These are phyloP conservation scores for Yamadazyma laniorum DNA, from an alignment of 805 yeast species.

Conservation along the genomic window DNA sequence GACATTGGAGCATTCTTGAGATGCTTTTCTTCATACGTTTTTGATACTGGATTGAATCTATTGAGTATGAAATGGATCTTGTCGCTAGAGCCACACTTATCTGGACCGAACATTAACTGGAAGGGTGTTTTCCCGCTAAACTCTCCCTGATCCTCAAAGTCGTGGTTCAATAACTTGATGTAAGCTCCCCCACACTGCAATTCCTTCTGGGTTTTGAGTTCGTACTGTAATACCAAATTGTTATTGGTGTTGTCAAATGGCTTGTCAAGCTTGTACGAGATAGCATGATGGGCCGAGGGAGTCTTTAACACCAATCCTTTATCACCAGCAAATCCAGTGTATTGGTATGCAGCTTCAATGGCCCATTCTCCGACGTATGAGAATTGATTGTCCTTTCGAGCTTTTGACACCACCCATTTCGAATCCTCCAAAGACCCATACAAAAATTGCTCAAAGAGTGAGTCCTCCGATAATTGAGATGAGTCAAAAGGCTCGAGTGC, in stretches of 20 bases:
- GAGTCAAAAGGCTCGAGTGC: constrained; percentile 25
- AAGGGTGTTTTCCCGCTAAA: constrained; percentile 70
- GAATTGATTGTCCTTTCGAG: constrained; percentile 50
- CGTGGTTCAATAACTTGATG: constrained; percentile 61
- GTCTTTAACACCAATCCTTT: constrained; percentile 73
- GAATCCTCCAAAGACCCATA: constrained; percentile 23
- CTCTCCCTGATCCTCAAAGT: constrained; percentile 29
- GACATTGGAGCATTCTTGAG: constrained; percentile 67
- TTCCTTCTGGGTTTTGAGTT: constrained; percentile 78
- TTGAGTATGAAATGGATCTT: constrained; percentile 75
- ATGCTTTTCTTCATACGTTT: constrained; percentile 66
- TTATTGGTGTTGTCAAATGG: constrained; percentile 59
- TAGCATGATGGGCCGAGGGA: constrained; percentile 80
- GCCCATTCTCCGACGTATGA: constrained; percentile 75
- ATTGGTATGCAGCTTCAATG: constrained; percentile 50
- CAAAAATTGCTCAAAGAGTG: constrained; percentile 67
- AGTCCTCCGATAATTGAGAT: constrained; percentile 32
- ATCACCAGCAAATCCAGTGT: constrained; percentile 64
- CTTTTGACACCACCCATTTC: constrained; percentile 53
- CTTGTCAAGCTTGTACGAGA: constrained; percentile 57
- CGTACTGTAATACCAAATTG: constrained; percentile 83
- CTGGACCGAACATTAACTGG: constrained; percentile 94
- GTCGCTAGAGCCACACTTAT: constrained; percentile 78
- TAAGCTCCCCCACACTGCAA: constrained; percentile 89
- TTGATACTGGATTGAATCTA: constrained; percentile 53